phyloP scores from a whole-genome alignment of 2,329 filamentous ascomycete species.

The Tolypocladium ovalisporum region DNA sequence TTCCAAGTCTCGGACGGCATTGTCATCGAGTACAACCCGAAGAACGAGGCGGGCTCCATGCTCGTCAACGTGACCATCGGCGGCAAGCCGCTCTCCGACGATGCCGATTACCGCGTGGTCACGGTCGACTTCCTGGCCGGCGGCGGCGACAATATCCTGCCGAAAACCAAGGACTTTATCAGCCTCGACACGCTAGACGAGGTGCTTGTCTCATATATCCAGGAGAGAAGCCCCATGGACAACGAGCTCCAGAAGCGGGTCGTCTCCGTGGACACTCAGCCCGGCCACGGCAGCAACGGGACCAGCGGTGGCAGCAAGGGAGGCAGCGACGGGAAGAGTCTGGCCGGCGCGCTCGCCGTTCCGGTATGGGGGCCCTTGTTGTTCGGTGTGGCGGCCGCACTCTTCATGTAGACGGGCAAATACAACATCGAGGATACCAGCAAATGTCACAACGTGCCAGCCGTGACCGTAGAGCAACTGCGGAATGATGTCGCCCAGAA shows the following conservation, averaged over 20 bases:
- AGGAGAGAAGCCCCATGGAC: constrained; percentile 34
- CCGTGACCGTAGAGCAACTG: neutral
- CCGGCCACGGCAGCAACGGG: neutral
- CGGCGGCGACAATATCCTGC: constrained; percentile 52
- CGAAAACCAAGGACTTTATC: constrained; percentile 23
- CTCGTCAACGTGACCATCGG: constrained; percentile 42
- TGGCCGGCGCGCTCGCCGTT: neutral
- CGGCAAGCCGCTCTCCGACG: constrained; percentile 33
- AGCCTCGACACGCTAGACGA: constrained; percentile 42
- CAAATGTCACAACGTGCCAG: neutral
- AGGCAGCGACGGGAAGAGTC: neutral
- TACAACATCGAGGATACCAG: neutral
- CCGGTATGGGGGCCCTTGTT: neutral
- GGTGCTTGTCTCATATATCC: constrained; percentile 40
- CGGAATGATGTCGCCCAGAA: neutral
- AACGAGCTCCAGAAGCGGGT: constrained; percentile 34
- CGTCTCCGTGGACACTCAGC: constrained; percentile 3
- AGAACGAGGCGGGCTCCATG: constrained; percentile 33
- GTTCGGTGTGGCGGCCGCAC: neutral
- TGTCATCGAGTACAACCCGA: constrained; percentile 45
- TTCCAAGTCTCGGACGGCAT: constrained; percentile 50
- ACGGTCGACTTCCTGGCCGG: constrained; percentile 53
- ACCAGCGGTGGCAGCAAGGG: neutral
- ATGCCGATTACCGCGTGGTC: constrained; percentile 41
- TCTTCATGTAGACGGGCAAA: neutral